Evolutionary conservation across 2,329 filamentous ascomycete species (phyloP), one percentile per base, ranked within the genome.

Genomic region (Tolypocladium capitatum): DNA sequence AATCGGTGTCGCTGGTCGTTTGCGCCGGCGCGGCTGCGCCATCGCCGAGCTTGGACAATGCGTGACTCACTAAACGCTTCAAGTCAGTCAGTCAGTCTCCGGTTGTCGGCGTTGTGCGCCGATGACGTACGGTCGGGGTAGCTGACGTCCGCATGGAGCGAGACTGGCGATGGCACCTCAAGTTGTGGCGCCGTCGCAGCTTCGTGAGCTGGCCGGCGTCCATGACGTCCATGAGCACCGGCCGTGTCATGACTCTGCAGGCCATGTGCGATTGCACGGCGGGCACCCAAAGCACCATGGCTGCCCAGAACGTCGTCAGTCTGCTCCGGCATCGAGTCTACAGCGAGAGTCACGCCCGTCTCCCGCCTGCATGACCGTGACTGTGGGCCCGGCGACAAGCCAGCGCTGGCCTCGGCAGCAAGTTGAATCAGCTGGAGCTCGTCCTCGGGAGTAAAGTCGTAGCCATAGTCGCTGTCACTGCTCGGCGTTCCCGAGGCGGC

Each of bases 51-150:
- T 52, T 49, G 10, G 51, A 60, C 8, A 75, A 53, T 2, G 66
- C 67, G 18, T 62, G 68, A 58, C 69, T 80, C 66, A 76, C 83
- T 86, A 80, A 63, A 63, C 69, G 73, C 81, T 84, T 82, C 51
- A 56, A 49, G 72, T 81, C 71, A 78, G 78, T 86, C 74, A 85
- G 79, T 70, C 56, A 56, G 49, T 38, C 45, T 35, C 48, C 52
- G 4, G 11, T 5, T 3, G 7, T 16, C 2, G 10, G 13, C 14
- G 0, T 20, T 20, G 20, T 11, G n/a, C 14, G 20, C 46, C 31
- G n/a, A 35, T 27, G 42, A 68, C 74, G 58, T 63, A 82, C 79
- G 62, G 67, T 77, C 70, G 59, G 77, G 70, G 64, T 76, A 76
- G 52, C 52, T 51, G 61, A 73, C 55, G 46, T 62, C 55, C 49